Evolutionary conservation across 768 basidiomycete genomes (phyloP), one percentile per base, ranked within the genome.

Genomic region (Mycena metata): DNA sequence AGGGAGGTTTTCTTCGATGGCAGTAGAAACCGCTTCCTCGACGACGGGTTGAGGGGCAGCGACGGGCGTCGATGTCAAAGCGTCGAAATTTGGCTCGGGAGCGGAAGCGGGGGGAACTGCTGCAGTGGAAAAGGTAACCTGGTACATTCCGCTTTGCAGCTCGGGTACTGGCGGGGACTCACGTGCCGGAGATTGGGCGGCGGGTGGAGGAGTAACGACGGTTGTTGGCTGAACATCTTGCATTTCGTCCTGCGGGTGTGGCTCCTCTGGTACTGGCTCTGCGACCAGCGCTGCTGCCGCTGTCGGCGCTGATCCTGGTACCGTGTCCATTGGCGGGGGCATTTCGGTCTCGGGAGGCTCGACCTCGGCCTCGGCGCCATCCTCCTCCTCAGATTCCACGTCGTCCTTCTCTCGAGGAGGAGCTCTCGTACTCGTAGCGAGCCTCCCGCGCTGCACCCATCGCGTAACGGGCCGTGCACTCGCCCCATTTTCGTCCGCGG

Each of bases 321-420:
- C 26, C 17, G 24, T 30, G 17, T 23, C 12, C 17, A 23, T 15
- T 19, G 23, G 3, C 23, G 23, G 23, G 19, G 26, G 49, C 21
- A 36, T 60, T n/a, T 50, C 46, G 17, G 39, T 55, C 62, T 47
- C 30, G n/a, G 30, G 5, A 8, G 24, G 55, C 45, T 42, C 46
- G 11, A 49, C 46, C 21, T 26, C 42, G 33, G 41, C 33, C 19
- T 17, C 43, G 6, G 30, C 30, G 30, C 30, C 6, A 12, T 55
- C 51, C 10, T 60, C 59, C 15, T 67, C 66, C 43, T 67, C 66
- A 6, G 59, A 57, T 36, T 62, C 66, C 60, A 67, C 9, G 35
- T 61, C 59, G 30, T 67, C 59, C 36, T 39, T 49, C 43, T 61
- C 35, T 16, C 39, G 55, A 26, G 55, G 42, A 16, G 60, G 60